These are phyloP conservation scores for Neoascochyta sp. DNA, from an alignment of 2,329 filamentous ascomycete species.

Conservation along the genomic window DNA sequence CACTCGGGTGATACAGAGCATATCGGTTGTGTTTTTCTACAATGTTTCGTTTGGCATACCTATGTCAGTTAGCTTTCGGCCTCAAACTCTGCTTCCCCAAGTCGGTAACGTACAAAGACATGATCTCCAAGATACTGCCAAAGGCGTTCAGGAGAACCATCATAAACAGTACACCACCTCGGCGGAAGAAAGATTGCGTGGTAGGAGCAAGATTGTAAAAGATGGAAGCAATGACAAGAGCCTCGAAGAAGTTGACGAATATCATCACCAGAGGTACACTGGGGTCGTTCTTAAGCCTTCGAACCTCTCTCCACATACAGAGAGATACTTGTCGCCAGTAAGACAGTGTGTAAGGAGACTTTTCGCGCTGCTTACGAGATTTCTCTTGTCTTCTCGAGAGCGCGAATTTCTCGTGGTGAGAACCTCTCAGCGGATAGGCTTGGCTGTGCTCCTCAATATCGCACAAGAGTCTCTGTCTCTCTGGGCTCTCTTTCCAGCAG, in stretches of 20 bases:
- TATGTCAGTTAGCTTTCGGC: too few species aligned
- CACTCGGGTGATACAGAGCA: constrained; percentile 81
- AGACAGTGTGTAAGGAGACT: constrained; percentile 53
- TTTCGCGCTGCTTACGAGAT: constrained; percentile 47
- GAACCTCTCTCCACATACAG: constrained; percentile 22
- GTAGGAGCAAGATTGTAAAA: constrained; percentile 52
- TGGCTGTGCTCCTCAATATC: constrained; percentile 48
- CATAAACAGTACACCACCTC: constrained; percentile 57
- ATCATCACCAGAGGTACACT: constrained; percentile 60
- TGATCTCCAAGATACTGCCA: constrained; percentile 55
- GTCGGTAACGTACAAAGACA: constrained; percentile 69
- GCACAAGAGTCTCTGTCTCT: constrained; percentile 36
- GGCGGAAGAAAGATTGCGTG: constrained; percentile 52
- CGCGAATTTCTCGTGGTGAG: constrained; percentile 32
- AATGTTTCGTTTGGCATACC: too few species aligned
- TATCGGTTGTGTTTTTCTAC: constrained; percentile 76
- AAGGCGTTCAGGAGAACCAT: constrained; percentile 60
- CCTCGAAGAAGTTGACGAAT: constrained; percentile 67
- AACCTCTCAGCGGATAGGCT: constrained; percentile 41
- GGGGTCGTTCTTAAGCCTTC: constrained; percentile 22
- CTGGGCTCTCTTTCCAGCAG: constrained; percentile 45
- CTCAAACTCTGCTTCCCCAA: too few species aligned
- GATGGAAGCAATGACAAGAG: constrained; percentile 57
- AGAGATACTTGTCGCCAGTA: constrained; percentile 48
- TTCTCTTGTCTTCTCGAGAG: constrained; percentile 44